phyloP scores from a whole-genome alignment of 768 basidiomycete species.

The Leccinum fibrillosum region DNA sequence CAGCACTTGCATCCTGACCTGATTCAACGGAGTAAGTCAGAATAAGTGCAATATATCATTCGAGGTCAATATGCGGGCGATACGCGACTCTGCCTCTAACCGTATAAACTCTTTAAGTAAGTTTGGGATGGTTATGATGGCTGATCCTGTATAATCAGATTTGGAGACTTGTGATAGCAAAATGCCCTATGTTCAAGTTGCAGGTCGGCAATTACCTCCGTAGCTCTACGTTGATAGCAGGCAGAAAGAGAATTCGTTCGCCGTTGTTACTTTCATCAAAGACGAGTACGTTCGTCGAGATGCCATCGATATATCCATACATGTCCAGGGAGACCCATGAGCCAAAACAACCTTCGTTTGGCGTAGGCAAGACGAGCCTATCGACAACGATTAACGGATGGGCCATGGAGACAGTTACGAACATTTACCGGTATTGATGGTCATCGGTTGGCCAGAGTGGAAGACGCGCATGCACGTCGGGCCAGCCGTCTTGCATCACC shows the following conservation, averaged over 20 bases:
- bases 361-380: conserved; percentile 16
- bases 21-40: background rate
- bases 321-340: conserved; percentile 20
- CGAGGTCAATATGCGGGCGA: background rate
- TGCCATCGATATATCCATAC: conserved; percentile 25
- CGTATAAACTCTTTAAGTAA: background rate
- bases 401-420: background rate
- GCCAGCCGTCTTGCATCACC: conserved; percentile 24
- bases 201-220: conserved; percentile 1
- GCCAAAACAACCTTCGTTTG: conserved; percentile 19
- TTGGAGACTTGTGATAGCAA: background rate
- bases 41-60: background rate
- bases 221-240: conserved; percentile 11
- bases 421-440: conserved; percentile 36
- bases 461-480: conserved; percentile 5
- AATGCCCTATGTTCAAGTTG: background rate
- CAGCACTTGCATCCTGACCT: background rate
- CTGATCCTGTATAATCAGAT: background rate
- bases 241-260: conserved; percentile 11
- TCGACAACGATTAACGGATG: background rate
- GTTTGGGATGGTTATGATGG: background rate
- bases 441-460: conserved; percentile 38
- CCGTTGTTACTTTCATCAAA: background rate
- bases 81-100: background rate
- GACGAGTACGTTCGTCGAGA: conserved; percentile 19